Evolutionary conservation across 2,329 filamentous ascomycete genomes (phyloP), one percentile per base, ranked within the genome.

Genomic region (Calonectria multiphialidica): DNA sequence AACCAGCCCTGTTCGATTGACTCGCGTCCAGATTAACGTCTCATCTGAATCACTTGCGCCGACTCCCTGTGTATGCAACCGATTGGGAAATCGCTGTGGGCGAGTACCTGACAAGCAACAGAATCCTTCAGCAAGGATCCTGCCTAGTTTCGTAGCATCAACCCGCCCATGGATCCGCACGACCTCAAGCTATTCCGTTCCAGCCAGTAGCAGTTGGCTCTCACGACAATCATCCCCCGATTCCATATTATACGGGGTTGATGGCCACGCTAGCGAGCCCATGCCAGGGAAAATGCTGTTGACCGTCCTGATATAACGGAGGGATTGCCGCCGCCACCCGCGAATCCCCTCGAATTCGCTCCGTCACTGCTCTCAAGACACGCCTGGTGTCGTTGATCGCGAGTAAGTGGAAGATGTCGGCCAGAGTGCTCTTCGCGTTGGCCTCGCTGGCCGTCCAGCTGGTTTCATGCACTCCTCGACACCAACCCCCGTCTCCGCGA

Each of bases 381-480:
- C 13, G n/a, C 25, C 40, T 18, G 45, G 49, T 57, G 53, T 8
- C 30, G n/a, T 67, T 16, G 13, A 59, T 49, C 13, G 16, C 23
- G 33, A 47, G 40, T n/a, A 59, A 18, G 28, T 37, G 53, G 40
- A 49, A 49, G 21, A 64, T 69, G 37, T 33, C 23, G 23, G 7
- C 21, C 25, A 62, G 33, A 33, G 25, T 25, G 15, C 35, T 47
- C n/a, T 44, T n/a, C 28, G 5, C 28, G 23, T 49, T 69, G 25
- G 57, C 47, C 47, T 55, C 45, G 13, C 64, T 67, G 28, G 64
- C 37, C 18, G 35, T 28, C 21, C 64, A 47, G 50, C 50, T 67
- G 40, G 66, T 40, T 15, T 40, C 33, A 44, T 25, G 65, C 47
- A 12, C 33, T 8, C 21, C 45, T 16, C 49, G 42, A 15, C 30